Base-by-base conservation (phyloP, 306 rosid species). In the Leucaena leucocephala region DNA sequence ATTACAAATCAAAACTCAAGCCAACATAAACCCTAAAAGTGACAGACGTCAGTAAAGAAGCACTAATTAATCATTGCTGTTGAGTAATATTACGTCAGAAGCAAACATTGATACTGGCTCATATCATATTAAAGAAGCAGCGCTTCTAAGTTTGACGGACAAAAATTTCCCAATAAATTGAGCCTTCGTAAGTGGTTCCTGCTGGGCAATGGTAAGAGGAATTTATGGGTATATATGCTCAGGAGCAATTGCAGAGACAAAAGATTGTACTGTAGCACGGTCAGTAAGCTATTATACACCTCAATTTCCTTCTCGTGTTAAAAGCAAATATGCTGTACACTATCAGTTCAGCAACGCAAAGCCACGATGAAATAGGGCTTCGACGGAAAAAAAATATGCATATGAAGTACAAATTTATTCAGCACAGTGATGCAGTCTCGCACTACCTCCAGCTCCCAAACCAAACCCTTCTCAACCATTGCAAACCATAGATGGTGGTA, bases 11-110 rank as follows among this genome's bases (percentile, higher is more conserved):
- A 71, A 76, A 83, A 65, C n/a, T 85, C 83, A 83, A 72, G 78
- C 79, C 82, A 73, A 62, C 61, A 70, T 21, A 83, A 82, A 79
- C 71, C 82, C 72, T 76, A 82, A 77, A 27, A 6, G 43, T 39
- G 15, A 68, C 45, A 76, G 22, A 45, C 59, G 75, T 76, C 75
- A 67, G 39, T 61, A 78, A 73, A n/a, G 35, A 83, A 82, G 62
- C 44, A 57, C 33, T 34, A 10, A 49, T 40, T 35, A 50, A 50
- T 14, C 3, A 27, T 44, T 17, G 35, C 36, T 68, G 48, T n/a
- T 4, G 67, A 65, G 8, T 65, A 72, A 50, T 58, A 54, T 54
- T 8, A 58, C 61, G 71, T 14, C 78, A 14, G 52, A 54, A 68
- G 12, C 64, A 61, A 61, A 50, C 40, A 49, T 13, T 7, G 43